Evolutionary conservation across 345 rosid species (phyloP), one percentile per base, ranked within the genome.

Genomic region (Aegle marmelos): DNA sequence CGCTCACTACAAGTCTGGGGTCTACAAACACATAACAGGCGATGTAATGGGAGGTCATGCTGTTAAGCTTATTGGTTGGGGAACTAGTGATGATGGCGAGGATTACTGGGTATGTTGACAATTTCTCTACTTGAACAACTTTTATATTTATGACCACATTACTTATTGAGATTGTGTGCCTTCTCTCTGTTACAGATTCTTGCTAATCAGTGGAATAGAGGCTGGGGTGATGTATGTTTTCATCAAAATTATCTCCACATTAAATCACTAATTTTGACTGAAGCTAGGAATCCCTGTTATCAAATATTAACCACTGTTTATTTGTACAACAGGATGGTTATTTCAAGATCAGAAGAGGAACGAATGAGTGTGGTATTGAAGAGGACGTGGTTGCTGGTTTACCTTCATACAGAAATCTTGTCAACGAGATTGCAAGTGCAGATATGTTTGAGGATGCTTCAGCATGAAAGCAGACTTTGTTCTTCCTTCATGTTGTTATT

Each of bases 31-130:
- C 79, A 78, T 94, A 65, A 88, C 94, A 0, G 99, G 98, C 64
- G 84, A 62, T 75, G 81, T 78, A 39, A 56, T 96, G 88, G 99
- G 97, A 66, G 98, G 99, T 62, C 98, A 94, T 81, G 98, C 97
- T 65, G 99, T 96, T 77, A 96, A 94, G 85, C 91, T 94, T 48
- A 91, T 96, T 50, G 98, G 99, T 3, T 96, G 99, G 99, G 99
- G 99, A 74, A 92, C 99, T 68, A 79, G 93, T 9, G 88, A 84
- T 28, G 93, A 87, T 9, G 98, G 97, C 48, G 91, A 91, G 78
- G 99, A 96, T 76, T 96, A 96, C 60, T 96, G 98, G 98, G 99
- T 96, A 90, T 78, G 76, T 63, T 21, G 24, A 70, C 19, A 24
- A 27, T 24, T 50, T 50, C 16, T 28, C 69, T 34, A 65, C 5